Percentiles rank a stretch among this genome's conserved stretches.
These are phyloP conservation scores for Rehmannia glutinosa DNA, from an alignment of 257 asterid genomes.

Conservation along the genomic window DNA sequence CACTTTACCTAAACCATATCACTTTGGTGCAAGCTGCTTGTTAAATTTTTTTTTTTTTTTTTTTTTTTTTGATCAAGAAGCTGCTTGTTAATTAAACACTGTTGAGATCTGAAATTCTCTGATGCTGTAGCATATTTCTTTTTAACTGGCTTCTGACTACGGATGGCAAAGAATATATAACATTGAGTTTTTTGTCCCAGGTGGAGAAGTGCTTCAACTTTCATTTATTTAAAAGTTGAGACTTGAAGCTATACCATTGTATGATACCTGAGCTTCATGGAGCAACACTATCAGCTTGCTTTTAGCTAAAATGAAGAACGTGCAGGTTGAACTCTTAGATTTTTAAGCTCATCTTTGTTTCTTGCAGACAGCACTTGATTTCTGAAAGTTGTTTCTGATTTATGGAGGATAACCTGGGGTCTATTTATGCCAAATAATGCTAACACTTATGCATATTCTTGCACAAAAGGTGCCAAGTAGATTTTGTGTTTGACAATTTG, in stretches of 20 bases:
- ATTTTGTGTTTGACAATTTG: too few species aligned
- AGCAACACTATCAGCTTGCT: conserved; percentile 26
- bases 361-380: background rate
- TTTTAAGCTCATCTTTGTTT: background rate
- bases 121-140: too few species aligned
- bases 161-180: conserved; percentile 4
- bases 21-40: too few species aligned
- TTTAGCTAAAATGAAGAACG: conserved; percentile 47
- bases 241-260: conserved; percentile 1
- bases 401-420: too few species aligned
- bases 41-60: too few species aligned
- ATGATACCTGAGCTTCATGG: conserved; percentile 31
- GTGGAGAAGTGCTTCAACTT: conserved; percentile 23
- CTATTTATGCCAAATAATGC: too few species aligned
- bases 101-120: too few species aligned
- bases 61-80: too few species aligned
- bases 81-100: too few species aligned
- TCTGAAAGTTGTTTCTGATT: background rate
- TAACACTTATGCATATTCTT: too few species aligned
- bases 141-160: background rate
- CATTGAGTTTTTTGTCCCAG: conserved; percentile 20
- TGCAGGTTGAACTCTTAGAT: conserved; percentile 28
- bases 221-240: conserved; percentile 15
- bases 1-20: too few species aligned
- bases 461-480: too few species aligned